phyloP scores from a whole-genome alignment of 2,329 filamentous ascomycete species.

The Graphilbum ipis-grandicollis region DNA sequence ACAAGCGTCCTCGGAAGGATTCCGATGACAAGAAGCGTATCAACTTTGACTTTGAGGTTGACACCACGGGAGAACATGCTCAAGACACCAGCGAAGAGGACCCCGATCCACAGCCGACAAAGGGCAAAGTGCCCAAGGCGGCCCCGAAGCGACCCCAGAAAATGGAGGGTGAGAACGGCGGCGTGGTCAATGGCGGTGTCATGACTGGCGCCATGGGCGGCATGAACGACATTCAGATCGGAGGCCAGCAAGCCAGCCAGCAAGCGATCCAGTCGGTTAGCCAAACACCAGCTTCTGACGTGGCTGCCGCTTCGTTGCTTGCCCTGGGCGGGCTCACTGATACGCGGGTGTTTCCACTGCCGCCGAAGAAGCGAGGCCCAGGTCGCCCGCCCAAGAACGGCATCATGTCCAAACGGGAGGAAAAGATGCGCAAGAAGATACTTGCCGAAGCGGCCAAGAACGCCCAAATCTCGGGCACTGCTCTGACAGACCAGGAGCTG shows the following conservation, averaged over 20 bases:
- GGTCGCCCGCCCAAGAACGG: constrained; percentile 73
- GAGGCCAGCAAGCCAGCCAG: too few relatives aligned
- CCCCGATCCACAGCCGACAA: constrained; percentile 11
- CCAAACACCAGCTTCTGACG: too few relatives aligned
- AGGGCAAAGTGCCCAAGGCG: background rate
- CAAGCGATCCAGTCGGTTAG: too few relatives aligned
- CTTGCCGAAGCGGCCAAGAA: constrained; percentile 30
- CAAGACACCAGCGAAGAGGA: constrained; percentile 37
- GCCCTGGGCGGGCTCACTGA: constrained; percentile 4
- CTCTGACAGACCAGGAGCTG: background rate
- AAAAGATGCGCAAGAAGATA: constrained; percentile 44
- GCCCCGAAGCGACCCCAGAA: too few relatives aligned
- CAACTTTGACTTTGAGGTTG: constrained; percentile 56
- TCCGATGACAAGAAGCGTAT: constrained; percentile 48
- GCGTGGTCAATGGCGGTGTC: too few relatives aligned
- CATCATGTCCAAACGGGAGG: constrained; percentile 65
- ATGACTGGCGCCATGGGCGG: too few relatives aligned
- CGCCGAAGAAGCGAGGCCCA: constrained; percentile 54
- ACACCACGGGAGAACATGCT: constrained; percentile 34
- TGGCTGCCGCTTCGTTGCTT: background rate
- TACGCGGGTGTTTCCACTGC: constrained; percentile 17
- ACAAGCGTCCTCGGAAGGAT: constrained; percentile 15
- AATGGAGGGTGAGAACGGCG: too few relatives aligned
- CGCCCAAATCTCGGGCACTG: background rate
- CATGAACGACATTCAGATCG: too few relatives aligned